A percentile compares a stretch with the other conserved stretches of the same genome.
Evolutionary conservation across 2,329 filamentous ascomycete species (phyloP).

Genomic region (Chaetomium olivaceum): DNA sequence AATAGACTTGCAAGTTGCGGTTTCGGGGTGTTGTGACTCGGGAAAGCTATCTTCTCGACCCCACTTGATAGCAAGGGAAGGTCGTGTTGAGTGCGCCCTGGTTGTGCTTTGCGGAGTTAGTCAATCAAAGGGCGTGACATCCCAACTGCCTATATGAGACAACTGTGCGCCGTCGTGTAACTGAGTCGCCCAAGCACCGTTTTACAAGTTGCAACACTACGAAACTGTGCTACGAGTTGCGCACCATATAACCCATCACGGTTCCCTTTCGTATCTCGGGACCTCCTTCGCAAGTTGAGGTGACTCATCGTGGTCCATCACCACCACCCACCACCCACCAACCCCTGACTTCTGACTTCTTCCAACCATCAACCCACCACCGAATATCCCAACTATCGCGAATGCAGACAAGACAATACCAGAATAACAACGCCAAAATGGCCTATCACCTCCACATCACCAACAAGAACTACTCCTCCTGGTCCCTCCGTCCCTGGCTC

Average conservation of each 20-base stretch:
- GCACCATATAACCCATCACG: neutral
- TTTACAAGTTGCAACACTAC: neutral
- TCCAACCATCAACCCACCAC: neutral
- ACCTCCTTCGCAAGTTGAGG: neutral
- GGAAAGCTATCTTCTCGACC: neutral
- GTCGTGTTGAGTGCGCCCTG: neutral
- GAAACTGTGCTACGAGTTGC: neutral
- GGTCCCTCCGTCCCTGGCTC: constrained; percentile 50
- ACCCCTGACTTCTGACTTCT: neutral
- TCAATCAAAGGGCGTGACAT: constrained; percentile 21
- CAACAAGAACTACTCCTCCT: constrained; percentile 49
- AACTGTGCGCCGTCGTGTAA: constrained; percentile 13
- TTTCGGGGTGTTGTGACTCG: neutral
- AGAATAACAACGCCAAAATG: constrained; percentile 33
- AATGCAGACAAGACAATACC: neutral
- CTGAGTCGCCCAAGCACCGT: too few species aligned
- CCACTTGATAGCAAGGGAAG: constrained; percentile 3
- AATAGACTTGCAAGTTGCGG: constrained; percentile 6
- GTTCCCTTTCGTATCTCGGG: neutral
- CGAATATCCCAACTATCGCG: too few species aligned
- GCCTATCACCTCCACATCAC: constrained; percentile 45
- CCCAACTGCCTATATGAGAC: constrained; percentile 23
- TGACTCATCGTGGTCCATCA: neutral
- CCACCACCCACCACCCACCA: neutral
- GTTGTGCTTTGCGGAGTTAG: constrained; percentile 10